Conservation (phyloP, 1,284 basidiomycete genomes). For the Microbotryum silenes-acaulis region DNA sequence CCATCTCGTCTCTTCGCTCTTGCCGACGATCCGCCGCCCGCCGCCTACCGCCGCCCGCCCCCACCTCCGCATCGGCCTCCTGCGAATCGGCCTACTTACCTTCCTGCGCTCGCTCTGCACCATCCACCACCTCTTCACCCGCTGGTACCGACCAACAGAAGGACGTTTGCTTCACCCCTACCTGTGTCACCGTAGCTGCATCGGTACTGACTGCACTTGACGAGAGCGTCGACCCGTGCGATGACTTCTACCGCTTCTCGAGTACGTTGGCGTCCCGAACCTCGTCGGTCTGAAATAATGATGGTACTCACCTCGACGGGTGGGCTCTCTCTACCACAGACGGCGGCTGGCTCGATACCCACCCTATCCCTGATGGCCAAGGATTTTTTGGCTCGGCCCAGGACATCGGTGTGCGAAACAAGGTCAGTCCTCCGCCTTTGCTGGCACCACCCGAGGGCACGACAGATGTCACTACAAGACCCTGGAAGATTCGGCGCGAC, state of each 20-base stretch:
- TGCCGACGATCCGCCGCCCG: too few relatives aligned
- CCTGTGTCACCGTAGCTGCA: constrained; percentile 77
- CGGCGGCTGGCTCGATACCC: constrained; percentile 71
- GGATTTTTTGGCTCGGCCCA: constrained; percentile 50
- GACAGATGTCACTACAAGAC: too few relatives aligned
- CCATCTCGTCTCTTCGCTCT: too few relatives aligned
- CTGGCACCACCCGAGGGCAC: background rate
- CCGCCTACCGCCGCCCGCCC: too few relatives aligned
- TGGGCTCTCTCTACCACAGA: constrained; percentile 34
- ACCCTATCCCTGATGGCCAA: constrained; percentile 79
- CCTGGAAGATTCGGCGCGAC: constrained; percentile 33
- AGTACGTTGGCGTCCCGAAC: constrained; percentile 35
- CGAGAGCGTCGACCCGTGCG: constrained; percentile 77
- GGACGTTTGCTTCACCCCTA: constrained; percentile 64
- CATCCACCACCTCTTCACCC: too few relatives aligned
- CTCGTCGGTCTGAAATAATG: constrained; percentile 41
- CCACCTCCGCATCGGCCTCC: too few relatives aligned
- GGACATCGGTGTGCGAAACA: constrained; percentile 42
- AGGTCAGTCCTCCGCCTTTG: constrained; percentile 28
- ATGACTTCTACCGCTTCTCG: constrained; percentile 84
- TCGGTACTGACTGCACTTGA: constrained; percentile 76
- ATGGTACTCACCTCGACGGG: constrained; percentile 28
- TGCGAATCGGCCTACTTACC: too few relatives aligned
- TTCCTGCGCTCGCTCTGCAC: background rate
- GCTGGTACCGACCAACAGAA: constrained; percentile 33